Percentiles rank a stretch among this genome's conserved stretches.
phyloP scores from a whole-genome alignment of 208 protist genomes.

The Strigomonas culicis region DNA sequence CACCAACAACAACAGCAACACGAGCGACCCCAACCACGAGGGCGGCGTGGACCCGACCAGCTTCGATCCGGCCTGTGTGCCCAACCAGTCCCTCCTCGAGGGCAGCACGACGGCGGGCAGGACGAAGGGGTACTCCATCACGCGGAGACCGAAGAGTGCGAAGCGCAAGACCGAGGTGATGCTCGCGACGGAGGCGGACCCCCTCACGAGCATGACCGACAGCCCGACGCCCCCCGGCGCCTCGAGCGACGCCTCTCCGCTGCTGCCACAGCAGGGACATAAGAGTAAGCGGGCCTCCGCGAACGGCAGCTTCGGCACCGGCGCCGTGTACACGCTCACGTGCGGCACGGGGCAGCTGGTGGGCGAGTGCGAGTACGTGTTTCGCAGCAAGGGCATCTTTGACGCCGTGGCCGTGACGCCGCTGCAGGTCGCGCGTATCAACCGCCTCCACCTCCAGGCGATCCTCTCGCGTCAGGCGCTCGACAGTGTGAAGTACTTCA shows the following conservation, averaged over 20 bases:
- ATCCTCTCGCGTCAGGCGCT: constrained; percentile 34
- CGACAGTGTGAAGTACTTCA: constrained; percentile 45
- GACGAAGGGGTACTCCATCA: too few relatives aligned
- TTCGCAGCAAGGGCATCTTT: constrained; percentile 47
- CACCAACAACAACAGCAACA: neutral
- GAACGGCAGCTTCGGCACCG: neutral
- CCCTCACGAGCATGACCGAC: neutral
- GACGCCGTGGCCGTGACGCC: constrained; percentile 32
- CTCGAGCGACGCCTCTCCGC: neutral
- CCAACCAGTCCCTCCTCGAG: too few relatives aligned
- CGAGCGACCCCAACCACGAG: neutral
- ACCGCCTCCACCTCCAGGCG: constrained; percentile 58
- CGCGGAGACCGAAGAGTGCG: too few relatives aligned
- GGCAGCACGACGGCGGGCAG: too few relatives aligned
- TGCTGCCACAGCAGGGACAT: too few relatives aligned
- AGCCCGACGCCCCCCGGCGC: neutral
- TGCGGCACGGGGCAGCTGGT: constrained; percentile 23
- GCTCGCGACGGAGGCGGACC: too few relatives aligned
- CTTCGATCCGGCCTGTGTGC: neutral
- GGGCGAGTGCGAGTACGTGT: constrained; percentile 57
- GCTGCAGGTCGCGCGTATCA: constrained; percentile 54
- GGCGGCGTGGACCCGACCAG: neutral
- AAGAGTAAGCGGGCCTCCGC: neutral
- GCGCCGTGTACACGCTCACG: neutral
- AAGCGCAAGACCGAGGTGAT: too few relatives aligned